phyloP scores from a whole-genome alignment of 805 yeast genomes.

The Cyberlindnera misumaiensis region DNA sequence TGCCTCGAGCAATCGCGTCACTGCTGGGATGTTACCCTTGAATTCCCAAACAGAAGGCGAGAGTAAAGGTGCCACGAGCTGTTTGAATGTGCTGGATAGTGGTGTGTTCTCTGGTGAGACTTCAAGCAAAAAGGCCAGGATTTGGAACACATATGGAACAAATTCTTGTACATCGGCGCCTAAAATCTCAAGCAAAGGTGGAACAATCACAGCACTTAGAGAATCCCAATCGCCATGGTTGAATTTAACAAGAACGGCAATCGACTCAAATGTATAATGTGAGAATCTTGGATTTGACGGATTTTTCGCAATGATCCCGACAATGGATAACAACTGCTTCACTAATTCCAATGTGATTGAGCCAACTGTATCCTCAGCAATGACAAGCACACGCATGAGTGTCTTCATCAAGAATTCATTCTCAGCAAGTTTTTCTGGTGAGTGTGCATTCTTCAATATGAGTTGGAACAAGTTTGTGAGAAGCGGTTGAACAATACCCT shows the following conservation, averaged over 20 bases:
- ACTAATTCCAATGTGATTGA: constrained; percentile 40
- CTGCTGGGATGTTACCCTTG: constrained; percentile 89
- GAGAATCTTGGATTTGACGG: constrained; percentile 95
- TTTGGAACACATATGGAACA: constrained; percentile 86
- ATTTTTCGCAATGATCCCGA: constrained; percentile 67
- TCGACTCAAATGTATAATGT: constrained; percentile 84
- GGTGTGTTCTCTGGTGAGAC: constrained; percentile 38
- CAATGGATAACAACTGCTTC: constrained; percentile 61
- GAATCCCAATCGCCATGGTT: constrained; percentile 27
- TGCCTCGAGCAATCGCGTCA: constrained; percentile 70
- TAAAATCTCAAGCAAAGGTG: constrained; percentile 58
- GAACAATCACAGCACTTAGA: constrained; percentile 45
- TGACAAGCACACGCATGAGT: constrained; percentile 71
- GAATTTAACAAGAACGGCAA: constrained; percentile 67
- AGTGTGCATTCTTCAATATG: constrained; percentile 47
- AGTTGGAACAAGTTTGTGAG: constrained; percentile 60
- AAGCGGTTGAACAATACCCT: constrained; percentile 53
- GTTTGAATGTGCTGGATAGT: constrained; percentile 60
- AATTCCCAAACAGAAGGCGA: constrained; percentile 94
- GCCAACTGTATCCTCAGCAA: constrained; percentile 61
- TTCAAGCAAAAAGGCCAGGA: constrained; percentile 75
- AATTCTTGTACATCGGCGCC: constrained; percentile 90
- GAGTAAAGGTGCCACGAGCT: constrained; percentile 71
- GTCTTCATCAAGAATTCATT: constrained; percentile 91
- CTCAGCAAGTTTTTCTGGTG: constrained; percentile 91